Base-by-base conservation (phyloP, 352 stramenopile species). In the Globisporangium carolinianum region DNA sequence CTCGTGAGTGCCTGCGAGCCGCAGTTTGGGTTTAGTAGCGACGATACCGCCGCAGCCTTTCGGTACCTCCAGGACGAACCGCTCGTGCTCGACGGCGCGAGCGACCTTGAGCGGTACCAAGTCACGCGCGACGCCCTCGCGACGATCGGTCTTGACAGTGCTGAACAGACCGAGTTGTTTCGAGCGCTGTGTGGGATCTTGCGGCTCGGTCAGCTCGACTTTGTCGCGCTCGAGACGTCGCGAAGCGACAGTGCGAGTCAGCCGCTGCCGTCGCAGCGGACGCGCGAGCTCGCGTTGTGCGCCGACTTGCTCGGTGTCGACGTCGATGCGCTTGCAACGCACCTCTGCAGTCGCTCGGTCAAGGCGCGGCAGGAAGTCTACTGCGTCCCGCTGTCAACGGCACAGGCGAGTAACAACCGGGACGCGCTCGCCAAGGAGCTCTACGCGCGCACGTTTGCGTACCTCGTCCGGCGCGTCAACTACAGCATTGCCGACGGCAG, bases 391-490 rank as follows among this genome's bases (percentile, higher is more conserved):
- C 59, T 95, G 0, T 90, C 77, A 1, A 71, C 69, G 39, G 59
- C 86, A 36, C 80, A 95, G 32, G 86, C 88, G 0, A 72, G 79
- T 38, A 89, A 93, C 62, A 91, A 90, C 61, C 83, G 97, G 35
- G 96, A 99, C 71, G 96, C 97, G 11, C 66, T 98, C 6, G 91
- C 87, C 14, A 98, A 98, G 60, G 93, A 97, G 57, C 72, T 98
- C n/a, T 98, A 98, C 57, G 78, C 84, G 6, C 87, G 95, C 24
- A 70, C 98, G 12, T 99, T 99, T 62, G 79, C 92, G 3, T 98
- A 97, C 75, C 78, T 99, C 9, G 95, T 99, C 51, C 73, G 74
- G 9, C 75, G 79, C 11, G 81, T 95, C 10, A 95, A 95, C 65
- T 72, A 88, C 55, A 92, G 81, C 60, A 91, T 93, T 47, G 87